Base-by-base conservation (phyloP, 177 flowering plant genomes). In the Vitis hybrid region DNA sequence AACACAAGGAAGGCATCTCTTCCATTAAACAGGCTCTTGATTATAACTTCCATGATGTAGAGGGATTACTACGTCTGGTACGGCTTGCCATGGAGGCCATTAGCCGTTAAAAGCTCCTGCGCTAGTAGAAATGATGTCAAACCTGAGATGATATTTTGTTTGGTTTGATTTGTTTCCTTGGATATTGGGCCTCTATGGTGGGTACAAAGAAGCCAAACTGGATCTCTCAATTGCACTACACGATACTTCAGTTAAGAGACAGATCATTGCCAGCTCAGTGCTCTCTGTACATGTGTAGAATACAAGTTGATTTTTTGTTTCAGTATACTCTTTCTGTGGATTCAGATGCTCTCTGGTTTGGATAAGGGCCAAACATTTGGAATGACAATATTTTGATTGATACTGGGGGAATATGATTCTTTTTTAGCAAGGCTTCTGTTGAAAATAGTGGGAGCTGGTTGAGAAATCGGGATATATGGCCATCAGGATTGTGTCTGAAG, bases 41-140 rank as follows among this genome's bases (percentile, higher is more conserved):
- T 74, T 84, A 76, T 61, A 78, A 71, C 66, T 84, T 84, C 65
- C 85, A 80, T n/a, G 83, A 84, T 69, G 77, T 84, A 6, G 85
- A 84, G 60, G 85, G 83, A 39, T 68, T 82, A 50, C 80, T 84
- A 39, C 79, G 54, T 48, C 69, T 84, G 68, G 78, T 84, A 59
- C 76, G 80, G 49, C 64, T 79, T 20, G 87, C 83, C 66, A 71
- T 80, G 78, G 83, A 84, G 65, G 81, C 79, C 65, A 80, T 79
- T 67, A 73, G 73, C 76, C 76, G 78, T 13, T 82, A 59, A 69
- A 62, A 55, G 58, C 18, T 14, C 53, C 54, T 19, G 39, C 57
- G 14, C 18, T 50, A 50, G 56, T 68, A 57, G 72, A 14, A 3
- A 65, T 48, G 22, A 58, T 34, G 66, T 77, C 71, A 65, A 63